Percentiles rank a stretch among this genome's conserved stretches.
Conservation (phyloP, 2,329 filamentous ascomycete species). For the Fusarium praegraminearum region DNA sequence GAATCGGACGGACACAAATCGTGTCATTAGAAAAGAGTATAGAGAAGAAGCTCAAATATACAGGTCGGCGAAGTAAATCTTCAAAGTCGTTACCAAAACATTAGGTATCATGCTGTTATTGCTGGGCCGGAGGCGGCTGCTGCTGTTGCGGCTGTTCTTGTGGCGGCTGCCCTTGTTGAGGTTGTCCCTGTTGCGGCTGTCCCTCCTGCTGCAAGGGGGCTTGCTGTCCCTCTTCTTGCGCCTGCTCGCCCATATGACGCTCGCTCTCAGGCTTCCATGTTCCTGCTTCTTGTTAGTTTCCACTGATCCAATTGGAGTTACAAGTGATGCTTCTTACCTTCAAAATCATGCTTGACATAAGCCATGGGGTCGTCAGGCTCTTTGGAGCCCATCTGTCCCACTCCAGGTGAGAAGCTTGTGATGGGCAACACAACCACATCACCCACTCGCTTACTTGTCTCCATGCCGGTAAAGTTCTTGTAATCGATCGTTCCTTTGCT, state of each 20-base stretch:
- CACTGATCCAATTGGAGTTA: not conserved
- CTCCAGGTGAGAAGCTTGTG: constrained; percentile 95
- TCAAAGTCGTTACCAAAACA: constrained; percentile 43
- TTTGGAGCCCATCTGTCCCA: constrained; percentile 90
- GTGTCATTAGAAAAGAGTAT: constrained; percentile 48
- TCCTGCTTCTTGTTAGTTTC: constrained; percentile 58
- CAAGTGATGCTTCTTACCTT: constrained; percentile 71
- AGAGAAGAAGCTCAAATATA: constrained; percentile 46
- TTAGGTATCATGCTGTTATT: constrained; percentile 45
- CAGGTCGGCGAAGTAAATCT: constrained; percentile 47
- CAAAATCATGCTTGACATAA: constrained; percentile 96
- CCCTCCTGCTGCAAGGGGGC: constrained; percentile 17
- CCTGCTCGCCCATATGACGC: constrained; percentile 72
- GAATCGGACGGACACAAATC: constrained; percentile 29
- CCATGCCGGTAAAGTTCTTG: constrained; percentile 90
- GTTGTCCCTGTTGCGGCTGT: constrained; percentile 26
- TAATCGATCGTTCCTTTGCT: constrained; percentile 83
- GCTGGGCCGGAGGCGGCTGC: constrained; percentile 30
- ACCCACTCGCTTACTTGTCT: constrained; percentile 84
- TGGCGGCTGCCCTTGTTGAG: constrained; percentile 39
- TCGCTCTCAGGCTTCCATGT: constrained; percentile 81
- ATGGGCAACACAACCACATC: constrained; percentile 95
- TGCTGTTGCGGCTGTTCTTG: constrained; percentile 39
- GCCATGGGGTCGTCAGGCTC: constrained; percentile 94
- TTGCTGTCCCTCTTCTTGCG: constrained; percentile 40